A percentile compares a stretch with the other conserved stretches of the same genome.
Evolutionary conservation across 331 rosid genomes (phyloP).

Genomic region (Erythrophleum ivorense): DNA sequence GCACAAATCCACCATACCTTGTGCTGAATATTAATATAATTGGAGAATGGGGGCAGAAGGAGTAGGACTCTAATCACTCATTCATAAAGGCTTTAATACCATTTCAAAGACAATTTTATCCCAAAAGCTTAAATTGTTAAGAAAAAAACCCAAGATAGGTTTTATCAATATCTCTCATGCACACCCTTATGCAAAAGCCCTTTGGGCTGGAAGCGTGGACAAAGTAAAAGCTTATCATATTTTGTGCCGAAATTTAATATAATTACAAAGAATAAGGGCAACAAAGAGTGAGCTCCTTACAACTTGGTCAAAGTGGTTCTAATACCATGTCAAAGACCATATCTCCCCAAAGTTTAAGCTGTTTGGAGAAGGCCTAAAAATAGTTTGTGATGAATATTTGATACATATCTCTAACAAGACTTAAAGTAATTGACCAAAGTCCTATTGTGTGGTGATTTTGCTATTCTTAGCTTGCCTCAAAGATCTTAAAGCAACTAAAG

Average conservation of each 20-base stretch:
- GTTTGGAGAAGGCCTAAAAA: not conserved
- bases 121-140: not conserved
- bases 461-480: not conserved
- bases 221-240: not conserved
- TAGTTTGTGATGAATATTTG: not conserved
- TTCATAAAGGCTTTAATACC: no score
- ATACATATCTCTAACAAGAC: not conserved
- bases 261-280: not conserved
- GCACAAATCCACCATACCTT: not conserved
- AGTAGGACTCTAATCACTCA: not conserved
- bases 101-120: not conserved
- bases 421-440: not conserved
- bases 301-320: not conserved
- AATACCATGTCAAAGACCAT: not conserved
- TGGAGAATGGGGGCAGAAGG: not conserved
- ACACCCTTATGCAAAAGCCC: not conserved
- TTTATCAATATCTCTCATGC: not conserved
- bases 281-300: not conserved
- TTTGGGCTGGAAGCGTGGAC: not conserved
- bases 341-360: not conserved
- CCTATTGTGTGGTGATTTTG: slow-evolving; percentile 13
- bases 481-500: not conserved
- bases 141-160: not conserved
- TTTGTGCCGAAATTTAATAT: not conserved
- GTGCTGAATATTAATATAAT: no score